Evolutionary conservation across 176 grass and related monocot genomes (phyloP), one percentile per base, ranked within the genome.

Genomic region (Oryza australiensis): DNA sequence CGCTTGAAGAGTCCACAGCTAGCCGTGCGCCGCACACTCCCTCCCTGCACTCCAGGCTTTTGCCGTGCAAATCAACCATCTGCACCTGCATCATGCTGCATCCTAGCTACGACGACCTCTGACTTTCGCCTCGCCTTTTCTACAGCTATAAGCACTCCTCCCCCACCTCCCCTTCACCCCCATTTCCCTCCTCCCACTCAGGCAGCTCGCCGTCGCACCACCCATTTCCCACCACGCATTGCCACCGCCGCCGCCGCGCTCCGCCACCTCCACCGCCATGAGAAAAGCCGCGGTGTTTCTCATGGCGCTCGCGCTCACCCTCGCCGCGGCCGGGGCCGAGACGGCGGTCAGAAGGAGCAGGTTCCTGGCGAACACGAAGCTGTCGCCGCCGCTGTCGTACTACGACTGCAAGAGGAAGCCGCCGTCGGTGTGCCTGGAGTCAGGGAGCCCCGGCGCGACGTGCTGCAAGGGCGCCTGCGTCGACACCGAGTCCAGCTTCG

Each of bases 1-100:
- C 65, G 42, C 87, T 85, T 86, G 87, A 77, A 71, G 72, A 81
- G 72, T 4, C 72, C 78, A 60, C 22, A 89, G 34, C 34, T 35
- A 35, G 5, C 27, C 88, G 86, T 86, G 67, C 16, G 4, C 12
- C 37, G 27, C 83, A 86, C 88, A 83, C 88, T 79, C 68, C 88
- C 83, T 57, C 79, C 79, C 88, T 63, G 12, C 88, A 90, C 83
- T 90, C 74, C 74, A 90, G 83, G 88, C 83, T 90, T 90, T 86
- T 86, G 79, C 88, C 88, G 83, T 86, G 68, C 73, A 86, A 90
- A 86, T 86, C 83, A 90, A 90, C 83, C 78, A 86, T 81, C 28
- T 38, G 51, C 72, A 64, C 3, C 53, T 76, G 49, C 64, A 66
- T 69, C 30, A 38, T 45, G 42, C 12, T 11, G 42, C 42, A 37